Evolutionary conservation across 2,329 filamentous ascomycete genomes (phyloP).

Genomic region (Blastomyces percursus): DNA sequence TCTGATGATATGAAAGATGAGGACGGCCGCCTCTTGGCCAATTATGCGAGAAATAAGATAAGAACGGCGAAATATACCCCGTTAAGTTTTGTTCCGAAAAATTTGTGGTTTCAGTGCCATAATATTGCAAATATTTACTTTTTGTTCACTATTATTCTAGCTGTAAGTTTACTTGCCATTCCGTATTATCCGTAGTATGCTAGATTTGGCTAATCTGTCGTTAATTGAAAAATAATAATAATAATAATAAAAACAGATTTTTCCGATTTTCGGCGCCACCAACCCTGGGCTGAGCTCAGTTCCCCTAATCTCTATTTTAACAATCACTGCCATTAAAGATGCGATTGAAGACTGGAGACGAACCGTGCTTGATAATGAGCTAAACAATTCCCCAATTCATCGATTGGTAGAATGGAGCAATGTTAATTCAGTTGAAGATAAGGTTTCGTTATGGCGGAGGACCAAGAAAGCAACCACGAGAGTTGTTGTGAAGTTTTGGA

Average conservation of each 20-base stretch:
- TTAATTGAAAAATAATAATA: background rate
- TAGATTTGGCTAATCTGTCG: background rate
- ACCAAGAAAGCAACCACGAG: slow-evolving; percentile 80
- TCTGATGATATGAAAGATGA: slow-evolving; percentile 67
- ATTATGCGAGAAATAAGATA: slow-evolving; percentile 88
- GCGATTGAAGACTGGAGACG: slow-evolving; percentile 90
- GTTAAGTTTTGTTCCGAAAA: slow-evolving; percentile 89
- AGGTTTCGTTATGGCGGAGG: slow-evolving; percentile 72
- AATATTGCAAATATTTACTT: slow-evolving; percentile 99
- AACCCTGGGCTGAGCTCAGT: slow-evolving; percentile 86
- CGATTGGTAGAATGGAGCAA: slow-evolving; percentile 81
- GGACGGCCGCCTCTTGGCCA: slow-evolving; percentile 58
- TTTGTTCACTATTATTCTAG: slow-evolving; percentile 86
- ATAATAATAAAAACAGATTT: slow-evolving; percentile 54
- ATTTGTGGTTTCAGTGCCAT: slow-evolving; percentile 95
- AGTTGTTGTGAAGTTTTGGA: slow-evolving; percentile 46
- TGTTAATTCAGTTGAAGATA: slow-evolving; percentile 82
- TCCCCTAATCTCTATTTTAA: slow-evolving; percentile 83
- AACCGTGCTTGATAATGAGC: slow-evolving; percentile 78
- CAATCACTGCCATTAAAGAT: slow-evolving; percentile 84
- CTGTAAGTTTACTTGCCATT: slow-evolving; percentile 50
- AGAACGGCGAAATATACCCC: slow-evolving; percentile 96
- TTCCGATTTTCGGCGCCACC: slow-evolving; percentile 84
- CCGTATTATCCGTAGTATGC: background rate
- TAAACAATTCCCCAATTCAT: slow-evolving; percentile 95